Percentiles rank a stretch among this genome's conserved stretches.
Evolutionary conservation across 2,329 filamentous ascomycete genomes (phyloP).

Genomic region (Aspergillus aculeatinus): DNA sequence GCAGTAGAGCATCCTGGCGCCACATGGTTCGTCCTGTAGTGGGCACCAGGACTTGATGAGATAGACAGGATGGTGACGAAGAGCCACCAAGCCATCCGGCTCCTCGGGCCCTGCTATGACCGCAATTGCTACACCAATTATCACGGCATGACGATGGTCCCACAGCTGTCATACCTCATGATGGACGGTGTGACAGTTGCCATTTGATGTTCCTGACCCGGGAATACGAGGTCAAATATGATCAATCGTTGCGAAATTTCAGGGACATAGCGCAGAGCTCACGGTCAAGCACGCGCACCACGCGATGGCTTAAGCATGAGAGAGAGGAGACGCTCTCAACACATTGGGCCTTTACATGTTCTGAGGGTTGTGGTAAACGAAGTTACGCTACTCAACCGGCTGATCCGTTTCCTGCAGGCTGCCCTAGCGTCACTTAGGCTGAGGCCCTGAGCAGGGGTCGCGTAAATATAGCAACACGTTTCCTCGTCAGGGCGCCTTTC

Average conservation of each 20-base stretch:
- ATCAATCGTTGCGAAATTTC: neutral
- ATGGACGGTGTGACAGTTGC: slow-evolving; percentile 11
- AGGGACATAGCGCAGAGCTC: neutral
- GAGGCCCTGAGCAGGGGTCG: slow-evolving; percentile 12
- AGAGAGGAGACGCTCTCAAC: neutral
- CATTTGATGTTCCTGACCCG: neutral
- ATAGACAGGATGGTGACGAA: neutral
- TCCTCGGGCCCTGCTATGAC: neutral
- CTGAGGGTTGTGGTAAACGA: neutral
- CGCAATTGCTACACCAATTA: slow-evolving; percentile 6
- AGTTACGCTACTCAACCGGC: slow-evolving; percentile 4
- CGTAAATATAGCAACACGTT: slow-evolving; percentile 31
- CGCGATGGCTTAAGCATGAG: neutral
- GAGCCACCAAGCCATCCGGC: neutral
- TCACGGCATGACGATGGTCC: neutral
- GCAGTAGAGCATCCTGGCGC: slow-evolving; percentile 9
- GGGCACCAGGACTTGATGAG: neutral
- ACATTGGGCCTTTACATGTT: neutral
- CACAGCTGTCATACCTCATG: slow-evolving; percentile 6
- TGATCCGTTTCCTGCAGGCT: slow-evolving; percentile 4
- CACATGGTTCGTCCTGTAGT: slow-evolving; percentile 1
- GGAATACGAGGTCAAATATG: slow-evolving; percentile 4
- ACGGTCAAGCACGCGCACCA: slow-evolving; percentile 1
- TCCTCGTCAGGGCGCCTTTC: slow-evolving; percentile 14
- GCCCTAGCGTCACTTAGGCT: slow-evolving; percentile 8